Conservation (phyloP, 192 early-diverging fungal species). For the Coemansia sp. region DNA sequence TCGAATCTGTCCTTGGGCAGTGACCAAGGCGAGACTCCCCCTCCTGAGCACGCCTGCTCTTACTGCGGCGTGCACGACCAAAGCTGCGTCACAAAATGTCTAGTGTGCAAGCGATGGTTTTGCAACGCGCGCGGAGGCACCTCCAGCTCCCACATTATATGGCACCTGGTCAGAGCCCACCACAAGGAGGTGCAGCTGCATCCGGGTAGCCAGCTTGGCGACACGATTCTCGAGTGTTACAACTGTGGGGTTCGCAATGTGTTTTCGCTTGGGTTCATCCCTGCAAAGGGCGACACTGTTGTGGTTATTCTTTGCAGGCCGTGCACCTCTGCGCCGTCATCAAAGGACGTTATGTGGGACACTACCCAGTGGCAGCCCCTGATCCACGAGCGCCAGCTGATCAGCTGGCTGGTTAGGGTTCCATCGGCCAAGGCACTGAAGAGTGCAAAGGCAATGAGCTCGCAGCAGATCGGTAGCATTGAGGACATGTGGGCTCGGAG, state of each 20-base stretch:
- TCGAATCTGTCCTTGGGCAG: slow-evolving; percentile 29
- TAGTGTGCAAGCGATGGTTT: slow-evolving; percentile 93
- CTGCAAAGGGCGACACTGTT: slow-evolving; percentile 96
- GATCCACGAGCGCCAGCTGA: slow-evolving; percentile 90
- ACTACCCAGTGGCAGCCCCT: slow-evolving; percentile 94
- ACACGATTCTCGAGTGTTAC: slow-evolving; percentile 95
- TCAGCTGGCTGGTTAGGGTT: slow-evolving; percentile 92
- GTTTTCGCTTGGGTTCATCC: slow-evolving; percentile 97
- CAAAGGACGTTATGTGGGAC: slow-evolving; percentile 97
- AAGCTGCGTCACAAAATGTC: slow-evolving; percentile 86
- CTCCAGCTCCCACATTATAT: slow-evolving; percentile 92
- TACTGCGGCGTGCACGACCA: slow-evolving; percentile 95
- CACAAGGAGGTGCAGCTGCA: slow-evolving; percentile 96
- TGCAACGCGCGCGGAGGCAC: slow-evolving; percentile 91
- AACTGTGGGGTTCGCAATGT: slow-evolving; percentile 94
- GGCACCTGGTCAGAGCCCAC: slow-evolving; percentile 86
- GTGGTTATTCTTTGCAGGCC: slow-evolving; percentile 95
- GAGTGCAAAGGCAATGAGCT: slow-evolving; percentile 78
- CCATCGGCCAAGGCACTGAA: slow-evolving; percentile 83
- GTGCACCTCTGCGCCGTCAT: slow-evolving; percentile 84
- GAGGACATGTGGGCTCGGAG: slow-evolving; percentile 91
- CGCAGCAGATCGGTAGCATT: slow-evolving; percentile 78
- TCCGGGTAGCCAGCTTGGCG: slow-evolving; percentile 88
- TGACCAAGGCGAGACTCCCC: slow-evolving; percentile 21
- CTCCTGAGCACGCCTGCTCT: slow-evolving; percentile 82